These are phyloP conservation scores for Neltuma alba DNA, from an alignment of 306 rosid genomes.

Conservation along the genomic window DNA sequence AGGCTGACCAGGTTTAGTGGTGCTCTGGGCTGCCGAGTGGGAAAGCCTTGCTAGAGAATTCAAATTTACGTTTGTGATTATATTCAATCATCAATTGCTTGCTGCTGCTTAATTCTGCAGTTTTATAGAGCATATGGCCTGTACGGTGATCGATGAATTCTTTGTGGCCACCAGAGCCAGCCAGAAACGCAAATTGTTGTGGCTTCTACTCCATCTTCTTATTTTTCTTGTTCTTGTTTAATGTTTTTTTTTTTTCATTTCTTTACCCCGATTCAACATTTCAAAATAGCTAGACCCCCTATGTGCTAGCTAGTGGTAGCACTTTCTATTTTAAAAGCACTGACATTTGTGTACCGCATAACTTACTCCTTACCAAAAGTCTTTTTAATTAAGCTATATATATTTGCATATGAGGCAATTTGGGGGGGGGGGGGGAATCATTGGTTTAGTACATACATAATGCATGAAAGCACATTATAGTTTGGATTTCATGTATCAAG, in stretches of 20 bases:
- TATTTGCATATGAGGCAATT: neutral
- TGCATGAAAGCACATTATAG: neutral
- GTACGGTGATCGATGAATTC: neutral
- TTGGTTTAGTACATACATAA: neutral
- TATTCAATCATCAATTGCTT: neutral
- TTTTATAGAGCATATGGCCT: neutral
- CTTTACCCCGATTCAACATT: neutral
- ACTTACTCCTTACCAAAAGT: neutral
- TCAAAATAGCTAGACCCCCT: neutral
- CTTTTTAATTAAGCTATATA: neutral
- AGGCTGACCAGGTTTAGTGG: constrained; percentile 58
- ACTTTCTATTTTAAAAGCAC: neutral
- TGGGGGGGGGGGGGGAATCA: neutral
- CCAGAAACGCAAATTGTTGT: neutral
- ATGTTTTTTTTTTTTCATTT: neutral
- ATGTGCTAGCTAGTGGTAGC: neutral
- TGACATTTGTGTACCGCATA: neutral
- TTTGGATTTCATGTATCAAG: neutral
- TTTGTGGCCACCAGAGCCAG: neutral
- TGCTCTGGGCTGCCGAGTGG: constrained; percentile 47
- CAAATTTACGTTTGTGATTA: neutral
- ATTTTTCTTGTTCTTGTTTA: too few species aligned
- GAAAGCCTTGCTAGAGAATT: constrained; percentile 54
- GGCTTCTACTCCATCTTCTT: neutral
- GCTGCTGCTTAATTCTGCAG: neutral